Conservation (phyloP, 192 early-diverging fungal species). For the Coemansia sp. region DNA sequence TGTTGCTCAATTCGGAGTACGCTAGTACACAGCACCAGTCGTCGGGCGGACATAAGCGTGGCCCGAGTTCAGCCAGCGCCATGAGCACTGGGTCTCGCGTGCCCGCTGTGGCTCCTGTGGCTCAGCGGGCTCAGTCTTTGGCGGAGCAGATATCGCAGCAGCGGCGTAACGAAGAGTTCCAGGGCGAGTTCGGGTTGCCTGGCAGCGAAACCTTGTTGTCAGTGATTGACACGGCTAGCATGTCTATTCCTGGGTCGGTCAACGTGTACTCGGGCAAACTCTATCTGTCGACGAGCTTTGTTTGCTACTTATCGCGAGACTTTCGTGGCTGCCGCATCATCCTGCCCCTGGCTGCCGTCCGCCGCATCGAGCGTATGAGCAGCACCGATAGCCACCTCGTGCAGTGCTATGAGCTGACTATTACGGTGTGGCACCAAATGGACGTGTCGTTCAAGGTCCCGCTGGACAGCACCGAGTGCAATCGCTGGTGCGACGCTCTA, state of each 20-base stretch:
- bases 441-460: slow-evolving; percentile 81
- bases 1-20: slow-evolving; percentile 77
- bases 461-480: slow-evolving; percentile 61
- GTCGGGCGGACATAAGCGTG: slow-evolving; percentile 9
- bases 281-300: slow-evolving; percentile 84
- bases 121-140: slow-evolving; percentile 16
- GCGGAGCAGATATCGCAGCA: slow-evolving; percentile 68
- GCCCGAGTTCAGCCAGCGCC: slow-evolving; percentile 10
- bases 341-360: slow-evolving; percentile 86
- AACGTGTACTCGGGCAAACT: slow-evolving; percentile 64
- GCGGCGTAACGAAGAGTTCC: slow-evolving; percentile 76
- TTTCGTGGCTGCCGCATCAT: slow-evolving; percentile 71
- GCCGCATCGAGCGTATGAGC: slow-evolving; percentile 85
- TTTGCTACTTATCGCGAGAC: slow-evolving; percentile 75
- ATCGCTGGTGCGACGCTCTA: slow-evolving; percentile 79
- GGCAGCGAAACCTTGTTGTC: slow-evolving; percentile 69
- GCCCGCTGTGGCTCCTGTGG: background rate
- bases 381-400: slow-evolving; percentile 45
- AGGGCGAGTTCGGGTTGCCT: slow-evolving; percentile 75
- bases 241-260: slow-evolving; percentile 42
- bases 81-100: background rate
- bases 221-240: slow-evolving; percentile 54
- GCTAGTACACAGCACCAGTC: slow-evolving; percentile 26
- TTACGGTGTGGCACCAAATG: slow-evolving; percentile 91
- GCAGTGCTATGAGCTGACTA: slow-evolving; percentile 65